Evolutionary conservation across 1,139 yeast species (phyloP).

Genomic region (Yamadazyma triangularis): DNA sequence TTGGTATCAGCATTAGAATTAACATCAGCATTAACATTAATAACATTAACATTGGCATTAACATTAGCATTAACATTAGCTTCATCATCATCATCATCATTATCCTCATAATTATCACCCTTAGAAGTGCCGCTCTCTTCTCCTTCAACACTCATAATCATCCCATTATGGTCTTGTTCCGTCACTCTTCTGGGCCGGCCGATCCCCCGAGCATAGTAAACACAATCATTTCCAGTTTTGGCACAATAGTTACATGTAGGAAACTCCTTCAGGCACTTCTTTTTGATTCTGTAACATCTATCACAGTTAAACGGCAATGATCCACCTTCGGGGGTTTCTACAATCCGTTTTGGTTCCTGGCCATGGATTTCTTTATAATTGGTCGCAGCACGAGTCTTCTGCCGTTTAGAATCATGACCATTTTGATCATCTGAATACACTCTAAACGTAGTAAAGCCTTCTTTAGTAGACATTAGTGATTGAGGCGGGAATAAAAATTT

Average conservation of each 20-base stretch:
- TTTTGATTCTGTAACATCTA: slow-evolving; percentile 40
- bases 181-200: not conserved
- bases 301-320: slow-evolving; percentile 22
- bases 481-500: too few species aligned
- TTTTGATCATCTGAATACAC: too few species aligned
- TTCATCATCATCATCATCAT: not conserved
- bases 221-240: slow-evolving; percentile 33
- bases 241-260: slow-evolving; percentile 36
- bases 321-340: too few species aligned
- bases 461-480: too few species aligned
- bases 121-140: not conserved
- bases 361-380: too few species aligned
- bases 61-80: too few species aligned
- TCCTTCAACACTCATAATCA: not conserved
- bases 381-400: too few species aligned
- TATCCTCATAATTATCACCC: not conserved
- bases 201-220: slow-evolving; percentile 17
- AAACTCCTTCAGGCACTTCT: slow-evolving; percentile 36
- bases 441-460: not conserved
- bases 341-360: slow-evolving; percentile 4
- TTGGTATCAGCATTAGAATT: not conserved
- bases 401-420: too few species aligned
- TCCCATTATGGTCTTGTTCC: not conserved
- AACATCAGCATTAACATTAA: not conserved
- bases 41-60: slow-evolving; percentile 1